phyloP scores from a whole-genome alignment of 2,329 filamentous ascomycete species.

The Fusarium sarcochroum region DNA sequence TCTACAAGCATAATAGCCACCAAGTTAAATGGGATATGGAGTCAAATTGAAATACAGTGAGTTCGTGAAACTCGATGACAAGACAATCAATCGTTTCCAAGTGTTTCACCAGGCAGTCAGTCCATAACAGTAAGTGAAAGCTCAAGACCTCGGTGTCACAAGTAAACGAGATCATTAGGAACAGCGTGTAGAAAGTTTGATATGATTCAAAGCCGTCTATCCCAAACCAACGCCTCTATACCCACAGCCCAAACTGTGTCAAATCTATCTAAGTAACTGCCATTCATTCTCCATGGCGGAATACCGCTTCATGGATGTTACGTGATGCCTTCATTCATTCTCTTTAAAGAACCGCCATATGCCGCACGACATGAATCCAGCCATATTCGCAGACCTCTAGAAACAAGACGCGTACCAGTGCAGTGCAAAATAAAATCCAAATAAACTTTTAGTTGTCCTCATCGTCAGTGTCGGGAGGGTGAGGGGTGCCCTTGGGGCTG shows the following conservation, averaged over 20 bases:
- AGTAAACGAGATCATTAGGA: not conserved
- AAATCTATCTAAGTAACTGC: conserved; percentile 39
- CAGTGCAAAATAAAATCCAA: conserved; percentile 14
- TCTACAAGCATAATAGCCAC: not conserved
- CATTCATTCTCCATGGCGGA: conserved; percentile 34
- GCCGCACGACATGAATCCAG: conserved; percentile 20
- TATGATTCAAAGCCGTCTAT: conserved; percentile 46
- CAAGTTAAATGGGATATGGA: not conserved
- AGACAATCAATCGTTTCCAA: too few relatives aligned
- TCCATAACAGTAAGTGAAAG: not conserved
- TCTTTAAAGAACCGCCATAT: conserved; percentile 24
- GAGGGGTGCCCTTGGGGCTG: conserved; percentile 85
- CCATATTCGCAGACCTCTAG: conserved; percentile 18
- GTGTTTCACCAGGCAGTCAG: too few relatives aligned
- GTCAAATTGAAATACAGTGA: not conserved
- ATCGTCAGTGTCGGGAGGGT: conserved; percentile 83
- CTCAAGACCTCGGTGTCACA: not conserved
- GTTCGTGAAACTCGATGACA: not conserved
- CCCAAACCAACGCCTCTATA: conserved; percentile 48
- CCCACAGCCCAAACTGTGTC: conserved; percentile 31
- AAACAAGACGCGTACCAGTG: conserved; percentile 17
- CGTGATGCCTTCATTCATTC: conserved; percentile 21
- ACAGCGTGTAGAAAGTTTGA: conserved; percentile 27
- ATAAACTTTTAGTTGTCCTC: conserved; percentile 63
- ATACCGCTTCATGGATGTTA: conserved; percentile 26